Base-by-base conservation (phyloP, 768 basidiomycete species). In the Lactarius indigo region DNA sequence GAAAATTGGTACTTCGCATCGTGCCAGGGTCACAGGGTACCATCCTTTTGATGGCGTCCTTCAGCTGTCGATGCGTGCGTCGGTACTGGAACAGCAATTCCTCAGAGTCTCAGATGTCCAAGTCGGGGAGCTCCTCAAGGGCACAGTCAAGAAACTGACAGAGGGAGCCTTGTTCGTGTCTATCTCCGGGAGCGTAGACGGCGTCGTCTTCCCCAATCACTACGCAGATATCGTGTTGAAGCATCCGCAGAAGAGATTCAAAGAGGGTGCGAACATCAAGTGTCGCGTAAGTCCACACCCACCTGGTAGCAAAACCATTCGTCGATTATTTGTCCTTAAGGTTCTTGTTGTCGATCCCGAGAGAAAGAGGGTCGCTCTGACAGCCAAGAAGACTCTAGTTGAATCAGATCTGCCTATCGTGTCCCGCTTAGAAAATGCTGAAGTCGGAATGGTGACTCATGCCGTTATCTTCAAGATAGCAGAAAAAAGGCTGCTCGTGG, bases 171-270 rank as follows among this genome's bases (percentile, higher is more conserved):
- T 99, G 42, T 96, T 97, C 73, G 86, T 98, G 50, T 87, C 91
- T 33, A 80, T 98, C 63, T 87, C 90, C 5, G 94, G 92, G 6
- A 92, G 85, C 66, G 87, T 98, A 37, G 94, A 97, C 73, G 97
- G 92, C 33, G 89, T 97, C 31, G 82, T 98, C 26, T 97, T 93
- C 91, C 95, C 96, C 0, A 85, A 87, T 68, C 97, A 98, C 74
- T 97, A 92, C 74, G 94, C 97, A 13, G 97, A 99, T 75, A 95
- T 98, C 72, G 75, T 80, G n/a, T 82, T 98, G 71, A 97, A 95
- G 74, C 91, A 98, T 74, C 96, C 96, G 12, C 87, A 93, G 52
- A 92, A 88, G 78, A 84, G 89, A 67, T 99, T 97, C 80, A 95
- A 93, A 73, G 79, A 83, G 26, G 96, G 95, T 30, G 82, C 83